These are phyloP conservation scores for Cytospora piceicola DNA, from an alignment of 2,329 filamentous ascomycete genomes.

Conservation along the genomic window DNA sequence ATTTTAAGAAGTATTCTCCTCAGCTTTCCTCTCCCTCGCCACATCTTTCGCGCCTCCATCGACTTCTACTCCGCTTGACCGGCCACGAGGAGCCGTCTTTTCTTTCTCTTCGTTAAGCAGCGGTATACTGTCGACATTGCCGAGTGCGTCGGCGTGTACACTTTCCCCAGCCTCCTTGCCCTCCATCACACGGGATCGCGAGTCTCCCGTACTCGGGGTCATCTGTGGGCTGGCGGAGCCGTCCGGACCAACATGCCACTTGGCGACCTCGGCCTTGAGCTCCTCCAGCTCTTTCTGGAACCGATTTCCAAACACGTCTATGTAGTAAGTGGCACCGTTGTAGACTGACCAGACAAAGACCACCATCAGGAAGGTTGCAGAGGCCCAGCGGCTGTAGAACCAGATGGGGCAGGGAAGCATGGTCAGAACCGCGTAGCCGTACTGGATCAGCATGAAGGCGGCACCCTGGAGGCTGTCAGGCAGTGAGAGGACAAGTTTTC, in stretches of 20 bases:
- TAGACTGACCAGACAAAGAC: conserved; percentile 97
- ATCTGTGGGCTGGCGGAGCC: conserved; percentile 44
- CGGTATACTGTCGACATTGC: conserved; percentile 58
- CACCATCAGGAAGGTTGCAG: conserved; percentile 72
- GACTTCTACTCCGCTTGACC: conserved; percentile 36
- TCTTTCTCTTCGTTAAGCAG: conserved; percentile 57
- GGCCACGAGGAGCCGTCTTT: conserved; percentile 28
- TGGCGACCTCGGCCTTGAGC: conserved; percentile 84
- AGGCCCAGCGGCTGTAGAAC: conserved; percentile 88
- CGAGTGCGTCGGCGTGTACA: conserved; percentile 29
- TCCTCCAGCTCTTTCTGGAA: conserved; percentile 96
- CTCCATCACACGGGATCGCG: conserved; percentile 17
- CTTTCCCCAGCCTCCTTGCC: conserved; percentile 32
- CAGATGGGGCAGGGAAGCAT: conserved; percentile 95
- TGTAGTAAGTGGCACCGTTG: conserved; percentile 97
- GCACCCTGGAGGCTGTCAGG: conserved; percentile 79
- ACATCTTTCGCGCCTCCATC: conserved; percentile 51
- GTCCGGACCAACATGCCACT: conserved; percentile 74
- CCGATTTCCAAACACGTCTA: conserved; percentile 94
- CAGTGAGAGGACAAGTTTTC: conserved; percentile 78
- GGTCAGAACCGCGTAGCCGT: conserved; percentile 84
- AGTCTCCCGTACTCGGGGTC: conserved; percentile 40
- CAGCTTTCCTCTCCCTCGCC: conserved; percentile 52
- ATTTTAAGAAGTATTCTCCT: conserved; percentile 28
- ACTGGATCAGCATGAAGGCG: conserved; percentile 96